A percentile compares a stretch with the other conserved stretches of the same genome.
phyloP scores from a whole-genome alignment of 2,329 filamentous ascomycete species.

The Hymenoscyphus fructigenus region DNA sequence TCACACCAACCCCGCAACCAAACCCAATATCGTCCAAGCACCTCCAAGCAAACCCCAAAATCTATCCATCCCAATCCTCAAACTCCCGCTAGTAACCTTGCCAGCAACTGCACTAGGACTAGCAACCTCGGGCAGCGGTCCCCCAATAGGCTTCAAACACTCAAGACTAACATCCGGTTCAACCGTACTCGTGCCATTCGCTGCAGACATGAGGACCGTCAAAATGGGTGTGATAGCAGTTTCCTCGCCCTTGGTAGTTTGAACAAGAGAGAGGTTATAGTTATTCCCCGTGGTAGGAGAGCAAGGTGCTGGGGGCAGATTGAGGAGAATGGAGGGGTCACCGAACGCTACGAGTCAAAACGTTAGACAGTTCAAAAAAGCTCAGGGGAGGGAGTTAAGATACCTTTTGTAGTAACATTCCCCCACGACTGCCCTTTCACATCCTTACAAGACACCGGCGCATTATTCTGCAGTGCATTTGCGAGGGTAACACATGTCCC shows the following conservation, averaged over 20 bases:
- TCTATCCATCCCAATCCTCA: not conserved
- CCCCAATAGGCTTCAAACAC: not conserved
- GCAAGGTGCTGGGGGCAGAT: not conserved
- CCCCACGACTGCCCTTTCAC: too few species aligned
- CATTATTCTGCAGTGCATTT: too few species aligned
- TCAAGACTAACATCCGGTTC: not conserved
- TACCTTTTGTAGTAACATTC: too few species aligned
- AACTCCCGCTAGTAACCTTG: not conserved
- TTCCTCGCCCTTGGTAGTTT: too few species aligned
- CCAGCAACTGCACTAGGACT: not conserved
- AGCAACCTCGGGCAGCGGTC: not conserved
- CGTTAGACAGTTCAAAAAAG: not conserved
- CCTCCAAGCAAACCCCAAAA: not conserved
- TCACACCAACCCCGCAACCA: too few species aligned
- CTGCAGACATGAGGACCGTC: too few species aligned
- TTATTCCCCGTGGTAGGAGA: not conserved
- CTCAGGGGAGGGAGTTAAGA: too few species aligned
- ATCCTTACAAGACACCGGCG: too few species aligned
- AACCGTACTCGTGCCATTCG: not conserved
- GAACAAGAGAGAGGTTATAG: not conserved
- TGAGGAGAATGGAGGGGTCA: not conserved
- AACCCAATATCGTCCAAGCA: too few species aligned
- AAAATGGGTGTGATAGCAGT: too few species aligned
- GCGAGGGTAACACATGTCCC: too few species aligned
- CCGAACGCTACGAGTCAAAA: not conserved